Evolutionary conservation across 2,329 filamentous ascomycete genomes (phyloP).

Genomic region (Cercospora zeina): DNA sequence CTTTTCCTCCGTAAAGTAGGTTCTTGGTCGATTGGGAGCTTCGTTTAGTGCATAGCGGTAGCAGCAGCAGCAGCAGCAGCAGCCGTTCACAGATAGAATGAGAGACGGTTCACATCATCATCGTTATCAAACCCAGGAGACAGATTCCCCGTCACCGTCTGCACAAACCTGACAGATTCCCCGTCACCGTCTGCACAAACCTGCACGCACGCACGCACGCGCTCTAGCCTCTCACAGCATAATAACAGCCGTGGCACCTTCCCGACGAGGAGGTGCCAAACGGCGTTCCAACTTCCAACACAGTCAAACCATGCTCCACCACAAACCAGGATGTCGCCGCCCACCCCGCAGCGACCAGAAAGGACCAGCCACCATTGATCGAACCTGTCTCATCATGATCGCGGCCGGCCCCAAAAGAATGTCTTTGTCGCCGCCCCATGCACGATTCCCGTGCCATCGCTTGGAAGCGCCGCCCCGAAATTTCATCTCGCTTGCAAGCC

Average conservation of each 20-base stretch:
- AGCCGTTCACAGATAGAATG: not conserved
- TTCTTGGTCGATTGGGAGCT: not conserved
- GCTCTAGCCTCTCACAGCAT: not conserved
- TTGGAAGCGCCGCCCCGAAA: no score
- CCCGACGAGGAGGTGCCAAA: not conserved
- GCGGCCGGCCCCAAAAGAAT: not conserved
- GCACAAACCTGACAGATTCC: not conserved
- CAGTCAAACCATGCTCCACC: not conserved
- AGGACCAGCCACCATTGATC: no score
- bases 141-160: no score
- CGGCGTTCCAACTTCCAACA: no score
- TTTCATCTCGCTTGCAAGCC: conserved; percentile 17
- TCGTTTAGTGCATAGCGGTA: no score
- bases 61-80: no score
- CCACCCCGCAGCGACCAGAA: no score
- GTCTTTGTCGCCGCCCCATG: no score
- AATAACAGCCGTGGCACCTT: conserved; percentile 7
- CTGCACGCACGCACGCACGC: not conserved
- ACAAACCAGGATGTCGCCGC: not conserved
- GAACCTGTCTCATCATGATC: not conserved
- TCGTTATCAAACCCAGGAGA: not conserved
- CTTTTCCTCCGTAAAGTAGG: not conserved
- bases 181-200: no score
- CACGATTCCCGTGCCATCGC: no score
- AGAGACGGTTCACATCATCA: not conserved